Percentiles rank a stretch among this genome's conserved stretches.
These are phyloP conservation scores for Oenanthe sinensis DNA, from an alignment of 129 eudicot genomes.

Conservation along the genomic window DNA sequence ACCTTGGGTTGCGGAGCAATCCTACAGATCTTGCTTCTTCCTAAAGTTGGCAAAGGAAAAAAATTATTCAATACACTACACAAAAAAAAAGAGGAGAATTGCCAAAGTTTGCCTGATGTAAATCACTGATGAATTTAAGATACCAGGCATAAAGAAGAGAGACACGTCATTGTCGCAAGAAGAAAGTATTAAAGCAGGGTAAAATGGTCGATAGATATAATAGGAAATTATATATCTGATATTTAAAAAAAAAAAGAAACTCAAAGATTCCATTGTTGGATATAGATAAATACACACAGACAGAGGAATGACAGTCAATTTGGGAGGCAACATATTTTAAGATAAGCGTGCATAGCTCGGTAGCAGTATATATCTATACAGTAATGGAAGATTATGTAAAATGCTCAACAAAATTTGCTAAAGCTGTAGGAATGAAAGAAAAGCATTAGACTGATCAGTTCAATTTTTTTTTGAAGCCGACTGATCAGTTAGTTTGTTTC, in stretches of 20 bases:
- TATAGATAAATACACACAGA: background rate
- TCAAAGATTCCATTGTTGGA: background rate
- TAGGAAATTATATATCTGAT: background rate
- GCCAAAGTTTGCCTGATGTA: background rate
- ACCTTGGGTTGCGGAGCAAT: conserved; percentile 47
- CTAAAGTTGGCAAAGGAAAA: conserved; percentile 23
- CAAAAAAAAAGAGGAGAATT: background rate
- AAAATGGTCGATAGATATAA: background rate
- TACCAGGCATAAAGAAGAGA: background rate
- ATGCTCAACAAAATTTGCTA: background rate
- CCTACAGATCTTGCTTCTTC: conserved; percentile 76
- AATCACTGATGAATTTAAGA: background rate
- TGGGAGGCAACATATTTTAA: background rate
- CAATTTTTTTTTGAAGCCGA: background rate
- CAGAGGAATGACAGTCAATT: background rate
- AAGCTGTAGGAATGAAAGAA: background rate
- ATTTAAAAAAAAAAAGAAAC: background rate
- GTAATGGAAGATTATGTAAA: background rate
- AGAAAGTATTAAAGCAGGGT: background rate
- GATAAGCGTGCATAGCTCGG: background rate
- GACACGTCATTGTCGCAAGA: background rate
- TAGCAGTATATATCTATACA: background rate
- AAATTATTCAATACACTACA: background rate
- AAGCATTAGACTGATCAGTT: background rate
- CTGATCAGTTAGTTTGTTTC: background rate